Evolutionary conservation across 306 rosid species (phyloP), one percentile per base, ranked within the genome.

Genomic region (Castanea sativa): DNA sequence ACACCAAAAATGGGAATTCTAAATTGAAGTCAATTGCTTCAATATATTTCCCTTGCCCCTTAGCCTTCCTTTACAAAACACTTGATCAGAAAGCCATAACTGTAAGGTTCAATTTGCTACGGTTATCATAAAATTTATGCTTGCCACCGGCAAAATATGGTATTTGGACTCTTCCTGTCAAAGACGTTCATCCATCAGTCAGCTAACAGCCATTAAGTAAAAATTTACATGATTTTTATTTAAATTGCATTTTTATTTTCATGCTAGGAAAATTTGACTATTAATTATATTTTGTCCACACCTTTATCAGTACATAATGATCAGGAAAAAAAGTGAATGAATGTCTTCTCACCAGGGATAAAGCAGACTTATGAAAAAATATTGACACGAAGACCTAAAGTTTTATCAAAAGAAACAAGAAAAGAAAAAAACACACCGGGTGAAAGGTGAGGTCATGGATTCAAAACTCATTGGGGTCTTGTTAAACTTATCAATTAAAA

Each of bases 161-260:
- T 43, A 13, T 60, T 15, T 15, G 76, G 72, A 71, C 5, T 21
- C 68, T 78, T 78, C 16, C 55, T 75, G 78, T 60, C 51, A 69
- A 76, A 73, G 76, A 84, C 81, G 77, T 58, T 83, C 58, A 58
- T 9, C 71, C 23, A 67, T 67, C 21, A 33, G 49, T 65, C 43
- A 6, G 69, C 19, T 41, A 63, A 12, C 53, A 49, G 16, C 14
- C 15, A 49, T 49, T 49, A 49, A 49, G 16, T 12, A 13, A 49
- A 49, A 49, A 49, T 41, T 41, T 49, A 49, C 16, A 49, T 49
- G 53, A 49, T 11, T 49, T 49, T 49, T 49, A 49, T 49, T 49
- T 10, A 49, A 49, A 49, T 49, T 49, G 14, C 16, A 49, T 49
- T 45, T 45, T 45, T 49, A 10, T 49, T 13, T 49, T 49, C 53